Percentiles rank a stretch among this genome's conserved stretches.
Conservation (phyloP, 352 stramenopile genomes). For the Phytopythium mirpurense region DNA sequence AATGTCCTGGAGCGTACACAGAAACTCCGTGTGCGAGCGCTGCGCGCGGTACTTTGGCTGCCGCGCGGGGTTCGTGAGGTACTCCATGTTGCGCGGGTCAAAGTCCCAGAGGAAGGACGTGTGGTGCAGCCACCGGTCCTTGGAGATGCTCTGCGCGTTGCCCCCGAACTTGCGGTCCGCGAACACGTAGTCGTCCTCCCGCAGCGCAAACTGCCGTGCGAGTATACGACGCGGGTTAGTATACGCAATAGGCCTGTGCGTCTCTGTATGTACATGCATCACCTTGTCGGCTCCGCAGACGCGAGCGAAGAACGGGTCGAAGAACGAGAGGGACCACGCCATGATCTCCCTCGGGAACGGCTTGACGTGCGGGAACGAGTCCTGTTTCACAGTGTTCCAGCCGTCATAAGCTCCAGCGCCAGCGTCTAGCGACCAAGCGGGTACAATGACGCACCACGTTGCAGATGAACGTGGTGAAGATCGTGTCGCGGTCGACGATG, state of each 20-base stretch:
- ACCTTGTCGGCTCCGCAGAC: slow-evolving; percentile 28
- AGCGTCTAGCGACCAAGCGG: background rate
- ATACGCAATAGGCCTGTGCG: no score
- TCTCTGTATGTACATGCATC: no score
- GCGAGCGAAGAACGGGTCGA: slow-evolving; percentile 68
- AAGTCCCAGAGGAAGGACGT: slow-evolving; percentile 98
- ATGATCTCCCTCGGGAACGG: slow-evolving; percentile 92
- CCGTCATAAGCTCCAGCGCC: background rate
- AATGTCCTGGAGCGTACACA: slow-evolving; percentile 87
- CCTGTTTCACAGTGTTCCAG: slow-evolving; percentile 13
- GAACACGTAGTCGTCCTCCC: slow-evolving; percentile 97
- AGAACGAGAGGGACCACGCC: slow-evolving; percentile 86
- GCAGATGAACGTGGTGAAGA: slow-evolving; percentile 92
- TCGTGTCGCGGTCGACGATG: slow-evolving; percentile 92
- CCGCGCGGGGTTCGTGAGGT: slow-evolving; percentile 92
- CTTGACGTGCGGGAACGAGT: slow-evolving; percentile 62
- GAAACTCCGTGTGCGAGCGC: slow-evolving; percentile 91
- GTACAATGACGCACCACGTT: slow-evolving; percentile 42
- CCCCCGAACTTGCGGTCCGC: slow-evolving; percentile 93
- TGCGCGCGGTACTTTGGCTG: slow-evolving; percentile 93
- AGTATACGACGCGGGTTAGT: no score
- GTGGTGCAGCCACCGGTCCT: slow-evolving; percentile 95
- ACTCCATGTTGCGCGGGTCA: slow-evolving; percentile 91
- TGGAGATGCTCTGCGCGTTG: slow-evolving; percentile 96
- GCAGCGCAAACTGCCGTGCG: slow-evolving; percentile 78